A percentile compares a stretch with the other conserved stretches of the same genome.
Conservation (phyloP, 2,329 filamentous ascomycete species). For the Samsoniella hepiali region DNA sequence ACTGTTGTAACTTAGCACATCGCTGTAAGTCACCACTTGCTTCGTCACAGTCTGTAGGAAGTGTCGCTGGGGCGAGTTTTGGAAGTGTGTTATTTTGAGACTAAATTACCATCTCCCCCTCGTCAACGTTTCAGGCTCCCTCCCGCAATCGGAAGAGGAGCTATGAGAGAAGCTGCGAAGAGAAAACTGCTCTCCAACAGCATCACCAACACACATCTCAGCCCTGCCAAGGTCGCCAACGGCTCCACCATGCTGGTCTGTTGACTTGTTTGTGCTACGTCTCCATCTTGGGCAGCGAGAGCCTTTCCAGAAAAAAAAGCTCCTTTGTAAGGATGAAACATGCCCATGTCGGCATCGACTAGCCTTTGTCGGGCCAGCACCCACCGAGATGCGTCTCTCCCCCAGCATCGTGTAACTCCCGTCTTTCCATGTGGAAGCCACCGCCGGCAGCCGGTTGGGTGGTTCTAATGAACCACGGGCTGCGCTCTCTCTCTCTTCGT, state of each 20-base stretch:
- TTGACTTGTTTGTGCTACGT: slow-evolving; percentile 5
- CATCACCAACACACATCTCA: slow-evolving; percentile 2
- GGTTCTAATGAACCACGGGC: not conserved
- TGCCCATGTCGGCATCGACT: not conserved
- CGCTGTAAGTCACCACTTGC: not conserved
- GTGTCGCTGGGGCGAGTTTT: not conserved
- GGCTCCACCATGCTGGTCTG: not conserved
- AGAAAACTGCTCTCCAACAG: not conserved
- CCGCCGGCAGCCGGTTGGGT: not conserved
- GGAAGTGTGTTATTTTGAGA: not conserved
- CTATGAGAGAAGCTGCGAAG: too few relatives aligned
- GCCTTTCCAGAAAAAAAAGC: not conserved
- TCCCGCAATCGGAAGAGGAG: not conserved
- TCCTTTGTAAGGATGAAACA: not conserved
- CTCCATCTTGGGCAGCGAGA: not conserved
- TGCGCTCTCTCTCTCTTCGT: not conserved
- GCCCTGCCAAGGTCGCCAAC: not conserved
- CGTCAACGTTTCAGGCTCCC: not conserved
- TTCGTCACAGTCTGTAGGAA: not conserved
- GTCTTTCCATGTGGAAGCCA: slow-evolving; percentile 8
- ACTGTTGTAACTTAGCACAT: not conserved
- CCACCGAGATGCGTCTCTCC: not conserved
- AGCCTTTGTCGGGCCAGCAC: not conserved
- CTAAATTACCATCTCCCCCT: not conserved
- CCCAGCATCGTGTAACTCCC: not conserved